Percentiles rank a stretch among this genome's conserved stretches.
Evolutionary conservation across 225 moss, liverwort and hornwort genomes (phyloP).

Genomic region (Sphagnum tenellum): DNA sequence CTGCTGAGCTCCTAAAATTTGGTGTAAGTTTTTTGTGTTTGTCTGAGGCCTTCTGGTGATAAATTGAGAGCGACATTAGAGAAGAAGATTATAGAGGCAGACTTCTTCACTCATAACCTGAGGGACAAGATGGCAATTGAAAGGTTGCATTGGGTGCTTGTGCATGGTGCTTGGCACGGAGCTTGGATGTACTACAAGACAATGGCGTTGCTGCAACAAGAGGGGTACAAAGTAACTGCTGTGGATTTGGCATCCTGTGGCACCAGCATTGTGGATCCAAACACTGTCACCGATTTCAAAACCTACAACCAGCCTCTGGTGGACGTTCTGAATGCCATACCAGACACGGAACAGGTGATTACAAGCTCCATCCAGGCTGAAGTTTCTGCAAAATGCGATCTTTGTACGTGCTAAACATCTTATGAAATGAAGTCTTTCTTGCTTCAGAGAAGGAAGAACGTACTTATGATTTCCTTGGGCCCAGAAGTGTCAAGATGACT

Average conservation of each 20-base stretch:
- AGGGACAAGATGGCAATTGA: no score
- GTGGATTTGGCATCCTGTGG: slow-evolving; percentile 18
- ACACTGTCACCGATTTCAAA: slow-evolving; percentile 15
- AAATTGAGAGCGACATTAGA: no score
- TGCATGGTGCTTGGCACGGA: slow-evolving; percentile 17
- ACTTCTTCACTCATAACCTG: no score
- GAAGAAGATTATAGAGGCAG: no score
- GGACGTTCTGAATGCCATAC: slow-evolving; percentile 7
- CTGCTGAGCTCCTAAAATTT: no score
- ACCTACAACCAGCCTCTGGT: slow-evolving; percentile 18
- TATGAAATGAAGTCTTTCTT: no score
- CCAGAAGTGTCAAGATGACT: no score
- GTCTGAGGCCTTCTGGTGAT: no score
- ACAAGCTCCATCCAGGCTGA: background rate
- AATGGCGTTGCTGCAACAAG: slow-evolving; percentile 6
- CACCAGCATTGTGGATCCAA: slow-evolving; percentile 7
- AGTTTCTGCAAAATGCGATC: background rate
- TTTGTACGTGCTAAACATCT: background rate
- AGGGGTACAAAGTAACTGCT: slow-evolving; percentile 14
- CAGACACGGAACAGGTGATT: slow-evolving; percentile 3
- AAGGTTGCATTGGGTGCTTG: slow-evolving; percentile 23
- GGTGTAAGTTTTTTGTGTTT: no score
- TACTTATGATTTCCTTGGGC: no score
- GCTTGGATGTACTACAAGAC: slow-evolving; percentile 30
- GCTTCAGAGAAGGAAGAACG: no score